A percentile compares a stretch with the other conserved stretches of the same genome.
Conservation (phyloP, 148 eudicot genomes). For the Suaeda aralocaspica region DNA sequence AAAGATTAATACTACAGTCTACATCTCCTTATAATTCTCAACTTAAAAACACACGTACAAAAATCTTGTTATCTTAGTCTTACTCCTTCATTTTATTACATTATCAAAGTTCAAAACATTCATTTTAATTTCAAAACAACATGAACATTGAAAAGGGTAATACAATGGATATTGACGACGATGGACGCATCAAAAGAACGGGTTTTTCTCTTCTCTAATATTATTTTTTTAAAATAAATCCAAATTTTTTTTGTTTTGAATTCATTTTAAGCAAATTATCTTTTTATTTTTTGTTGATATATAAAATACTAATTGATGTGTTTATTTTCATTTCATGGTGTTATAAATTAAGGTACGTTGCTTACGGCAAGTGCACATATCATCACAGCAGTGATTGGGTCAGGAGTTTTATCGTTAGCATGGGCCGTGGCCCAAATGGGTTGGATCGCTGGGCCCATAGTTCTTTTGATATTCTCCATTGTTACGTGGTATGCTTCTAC, state of each 20-base stretch:
- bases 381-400: constrained; percentile 58
- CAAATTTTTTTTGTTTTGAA: neutral
- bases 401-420: constrained; percentile 58
- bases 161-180: constrained; percentile 37
- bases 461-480: constrained; percentile 34
- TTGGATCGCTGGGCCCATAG: constrained; percentile 52
- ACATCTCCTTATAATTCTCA: too few species aligned
- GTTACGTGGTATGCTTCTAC: constrained; percentile 44
- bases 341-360: constrained; percentile 42
- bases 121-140: too few species aligned
- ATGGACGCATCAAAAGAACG: constrained; percentile 34
- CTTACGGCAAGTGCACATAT: constrained; percentile 53
- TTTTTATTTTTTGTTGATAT: neutral
- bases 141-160: neutral
- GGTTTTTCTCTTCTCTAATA: constrained; percentile 23
- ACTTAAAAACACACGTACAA: too few species aligned
- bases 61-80: too few species aligned
- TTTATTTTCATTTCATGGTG: neutral
- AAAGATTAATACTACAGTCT: too few species aligned
- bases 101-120: too few species aligned
- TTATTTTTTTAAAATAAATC: neutral
- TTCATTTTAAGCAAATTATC: neutral
- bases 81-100: too few species aligned
- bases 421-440: constrained; percentile 75
- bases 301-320: neutral